phyloP scores from a whole-genome alignment of 208 protist species.

The Trypanosoma theileri region DNA sequence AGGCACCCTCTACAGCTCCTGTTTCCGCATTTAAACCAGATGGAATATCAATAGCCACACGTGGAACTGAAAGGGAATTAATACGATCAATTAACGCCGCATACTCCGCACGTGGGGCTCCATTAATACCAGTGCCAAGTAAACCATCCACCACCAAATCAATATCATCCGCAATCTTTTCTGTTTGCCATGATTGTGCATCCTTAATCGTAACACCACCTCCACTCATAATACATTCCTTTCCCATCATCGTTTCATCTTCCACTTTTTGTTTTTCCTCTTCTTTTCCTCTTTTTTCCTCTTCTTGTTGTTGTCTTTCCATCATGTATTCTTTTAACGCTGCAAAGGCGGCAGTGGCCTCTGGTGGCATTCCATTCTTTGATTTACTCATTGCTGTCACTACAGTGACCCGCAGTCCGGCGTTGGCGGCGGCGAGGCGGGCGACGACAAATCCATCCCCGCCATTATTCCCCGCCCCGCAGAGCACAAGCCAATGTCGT shows the following conservation, averaged over 20 bases:
- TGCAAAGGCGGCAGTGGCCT: constrained; percentile 50
- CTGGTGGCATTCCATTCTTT: constrained; percentile 48
- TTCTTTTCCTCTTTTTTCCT: no score
- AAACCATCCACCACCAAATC: constrained; percentile 81
- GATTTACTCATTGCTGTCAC: constrained; percentile 38
- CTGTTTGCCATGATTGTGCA: background rate
- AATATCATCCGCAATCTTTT: constrained; percentile 23
- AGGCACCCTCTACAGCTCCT: constrained; percentile 51
- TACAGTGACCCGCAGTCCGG: constrained; percentile 51
- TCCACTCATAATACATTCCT: no score
- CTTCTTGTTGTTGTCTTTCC: background rate
- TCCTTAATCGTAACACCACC: constrained; percentile 8
- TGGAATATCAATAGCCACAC: constrained; percentile 84
- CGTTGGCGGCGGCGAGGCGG: constrained; percentile 37
- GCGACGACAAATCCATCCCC: constrained; percentile 86
- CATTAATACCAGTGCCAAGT: constrained; percentile 73
- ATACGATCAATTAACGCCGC: constrained; percentile 49
- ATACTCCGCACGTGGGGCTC: constrained; percentile 61
- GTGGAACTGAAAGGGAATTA: constrained; percentile 52
- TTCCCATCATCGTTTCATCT: no score
- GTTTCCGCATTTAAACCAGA: constrained; percentile 86
- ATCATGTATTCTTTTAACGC: constrained; percentile 28
- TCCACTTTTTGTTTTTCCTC: no score
- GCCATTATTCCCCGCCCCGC: constrained; percentile 86
- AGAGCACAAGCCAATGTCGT: constrained; percentile 68